Percentiles rank a stretch among this genome's conserved stretches.
These are phyloP conservation scores for Sclerotinia borealis DNA, from an alignment of 2,329 filamentous ascomycete species.

Conservation along the genomic window DNA sequence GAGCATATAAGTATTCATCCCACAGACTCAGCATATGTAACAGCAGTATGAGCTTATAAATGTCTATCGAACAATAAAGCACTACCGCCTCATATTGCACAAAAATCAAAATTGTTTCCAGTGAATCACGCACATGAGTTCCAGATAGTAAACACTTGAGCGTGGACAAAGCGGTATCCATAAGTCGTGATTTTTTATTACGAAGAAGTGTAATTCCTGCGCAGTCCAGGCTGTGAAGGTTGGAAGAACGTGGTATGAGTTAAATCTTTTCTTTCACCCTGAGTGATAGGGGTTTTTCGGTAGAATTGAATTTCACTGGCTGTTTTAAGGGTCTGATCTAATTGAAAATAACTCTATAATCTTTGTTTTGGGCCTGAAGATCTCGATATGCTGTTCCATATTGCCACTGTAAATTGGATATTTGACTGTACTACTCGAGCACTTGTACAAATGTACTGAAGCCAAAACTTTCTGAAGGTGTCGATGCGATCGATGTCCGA, in stretches of 20 bases:
- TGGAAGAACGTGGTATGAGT: neutral
- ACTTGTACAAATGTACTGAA: neutral
- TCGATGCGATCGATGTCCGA: neutral
- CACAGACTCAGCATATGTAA: neutral
- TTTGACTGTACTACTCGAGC: neutral
- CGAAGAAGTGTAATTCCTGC: neutral
- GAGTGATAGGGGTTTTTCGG: rapidly evolving
- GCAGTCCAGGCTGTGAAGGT: neutral
- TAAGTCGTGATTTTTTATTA: neutral
- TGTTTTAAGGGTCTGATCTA: neutral
- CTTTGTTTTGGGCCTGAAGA: neutral
- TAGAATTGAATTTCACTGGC: neutral
- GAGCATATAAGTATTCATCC: neutral
- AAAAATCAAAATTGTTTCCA: neutral
- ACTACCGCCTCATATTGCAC: neutral
- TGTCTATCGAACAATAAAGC: too few species aligned
- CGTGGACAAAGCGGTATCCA: neutral
- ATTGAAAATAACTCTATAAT: neutral
- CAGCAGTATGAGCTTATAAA: too few species aligned
- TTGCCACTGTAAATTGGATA: too few species aligned
- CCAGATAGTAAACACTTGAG: neutral
- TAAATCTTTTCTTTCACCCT: neutral
- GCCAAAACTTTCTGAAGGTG: neutral
- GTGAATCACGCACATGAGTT: neutral
- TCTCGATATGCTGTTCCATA: neutral